Base-by-base conservation (phyloP, 1,139 yeast species). In the Candida anutae region DNA sequence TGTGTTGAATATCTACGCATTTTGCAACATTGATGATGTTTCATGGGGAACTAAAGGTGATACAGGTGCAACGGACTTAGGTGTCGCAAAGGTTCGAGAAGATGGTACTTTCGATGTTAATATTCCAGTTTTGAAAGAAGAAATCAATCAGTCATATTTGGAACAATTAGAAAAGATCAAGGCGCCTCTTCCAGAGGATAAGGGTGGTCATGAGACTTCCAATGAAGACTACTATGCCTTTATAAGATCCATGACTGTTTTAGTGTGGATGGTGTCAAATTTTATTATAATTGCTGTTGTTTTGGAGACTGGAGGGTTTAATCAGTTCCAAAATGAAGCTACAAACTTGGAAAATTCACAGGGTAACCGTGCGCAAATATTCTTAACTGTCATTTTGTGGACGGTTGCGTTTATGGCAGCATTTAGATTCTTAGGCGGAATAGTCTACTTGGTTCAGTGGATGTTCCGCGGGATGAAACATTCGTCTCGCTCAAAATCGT, bases 381-480 rank as follows among this genome's bases (percentile, higher is more conserved):
- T 77, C 47, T 76, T 83, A 49, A 74, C 82, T 5, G 79, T 81
- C 20, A 67, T 83, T 33, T 65, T 83, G 36, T 82, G 94, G 90
- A 58, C 80, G 32, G 93, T 82, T 26, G 94, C 94, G 2, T 69
- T 79, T 28, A 67, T 82, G 70, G 93, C 94, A 2, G 60, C 77
- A 5, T 72, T 83, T 52, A 58, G 94, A 36, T 71, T 83, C 37
- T 40, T 76, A 24, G 94, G 94, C 2, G 77, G 88, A 40, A 42
- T 66, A 6, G 46, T 69, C 22, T 83, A 81, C 47, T 65, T 81
- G 55, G 38, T 69, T 2, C 59, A 53, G 36, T 53, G 70, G 40
- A 30, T 42, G 16, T 39, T 38, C 14, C 33, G 43, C 26, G 37
- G 11, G 11, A 6, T 21, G 13, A 21, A 6, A 10, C 10, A 12